Base-by-base conservation (phyloP, 192 early-diverging fungal genomes). In the Jimgerdemannia lactiflua region DNA sequence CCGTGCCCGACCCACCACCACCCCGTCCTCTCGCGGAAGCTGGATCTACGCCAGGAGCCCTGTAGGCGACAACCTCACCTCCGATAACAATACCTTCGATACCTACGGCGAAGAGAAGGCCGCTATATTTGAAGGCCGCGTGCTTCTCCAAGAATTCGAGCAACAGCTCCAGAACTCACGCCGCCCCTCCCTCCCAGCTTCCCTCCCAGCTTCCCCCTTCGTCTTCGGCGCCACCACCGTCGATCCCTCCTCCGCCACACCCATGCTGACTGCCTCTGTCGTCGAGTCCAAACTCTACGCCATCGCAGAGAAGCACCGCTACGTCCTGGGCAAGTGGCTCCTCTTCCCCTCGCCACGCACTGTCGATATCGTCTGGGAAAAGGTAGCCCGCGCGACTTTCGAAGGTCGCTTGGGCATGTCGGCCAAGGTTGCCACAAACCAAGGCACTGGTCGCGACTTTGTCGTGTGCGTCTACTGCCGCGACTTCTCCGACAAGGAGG, bases 301-400 rank as follows among this genome's bases (percentile, higher is more conserved):
- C n/a, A n/a, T 64, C n/a, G 64, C 64, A 64, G n/a, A 64, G 64
- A 64, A n/a, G n/a, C n/a, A 64, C n/a, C 10, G n/a, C 64, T n/a
- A 14, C n/a, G 64, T 64, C n/a, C 64, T 10, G 64, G 64, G 64
- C n/a, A 10, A n/a, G 11, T 64, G 64, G 64, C 11, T 64, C 64
- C 10, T 64, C 64, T n/a, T 14, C 11, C n/a, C 11, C 64, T 14
- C 10, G 64, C 64, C 64, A 14, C 64, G 64, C n/a, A 64, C 10
- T 64, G 64, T 64, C 10, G 64, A 64, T n/a, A n/a, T n/a, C n/a
- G n/a, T 64, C n/a, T 64, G 64, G 64, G 10, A 10, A n/a, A 10
- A n/a, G 10, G 64, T 64, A 10, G 64, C 64, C 64, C 10, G n/a
- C 11, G n/a, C n/a, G 64, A 64, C 64, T n/a, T 64, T 14, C n/a